Evolutionary conservation across 352 stramenopile genomes (phyloP), one percentile per base, ranked within the genome.

Genomic region (Pythium oligandrum): DNA sequence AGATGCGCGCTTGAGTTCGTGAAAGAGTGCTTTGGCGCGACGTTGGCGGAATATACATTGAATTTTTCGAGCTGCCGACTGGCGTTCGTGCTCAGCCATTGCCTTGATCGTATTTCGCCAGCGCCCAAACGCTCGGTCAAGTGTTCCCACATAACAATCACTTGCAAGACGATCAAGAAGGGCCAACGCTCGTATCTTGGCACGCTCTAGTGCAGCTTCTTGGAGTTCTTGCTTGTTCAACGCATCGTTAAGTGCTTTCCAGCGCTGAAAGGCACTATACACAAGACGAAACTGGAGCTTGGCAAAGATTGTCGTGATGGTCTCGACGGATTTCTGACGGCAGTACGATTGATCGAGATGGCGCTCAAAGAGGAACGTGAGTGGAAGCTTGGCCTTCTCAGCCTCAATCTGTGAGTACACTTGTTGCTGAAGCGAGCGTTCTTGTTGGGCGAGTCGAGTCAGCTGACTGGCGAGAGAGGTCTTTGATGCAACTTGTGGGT

Each of bases 331-430:
- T 43, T 86, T 70, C 44, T 83, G 57, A 30, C 65, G 68, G 45
- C 76, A 86, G 56, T 90, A 87, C 3, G 61, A 68, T 6, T 68
- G 66, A 7, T 83, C 68, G 17, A 92, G 55, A 26, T 85, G 83
- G 48, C 73, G 76, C 44, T 90, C 78, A 35, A 92, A 92, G 48
- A 92, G 71, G 48, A 90, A 90, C 10, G 71, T 70, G 10, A 92
- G 59, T 12, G 81, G 81, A 8, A 92, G 48, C 11, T 66, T 72
- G 17, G 78, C 65, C 17, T 87, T 82, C 38, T 88, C 71, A 0
- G 51, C 57, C 6, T 80, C 66, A 30, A 92, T 88, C 9, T 69
- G 64, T 4, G 51, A 51, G 36, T 53, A 58, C 1, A 88, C 60
- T 10, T 42, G 64, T 11, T 70, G 42, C 57, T 88, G 55, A 6